Evolutionary conservation across 2,329 filamentous ascomycete species (phyloP).

Genomic region (Colletotrichum orchidophilum): DNA sequence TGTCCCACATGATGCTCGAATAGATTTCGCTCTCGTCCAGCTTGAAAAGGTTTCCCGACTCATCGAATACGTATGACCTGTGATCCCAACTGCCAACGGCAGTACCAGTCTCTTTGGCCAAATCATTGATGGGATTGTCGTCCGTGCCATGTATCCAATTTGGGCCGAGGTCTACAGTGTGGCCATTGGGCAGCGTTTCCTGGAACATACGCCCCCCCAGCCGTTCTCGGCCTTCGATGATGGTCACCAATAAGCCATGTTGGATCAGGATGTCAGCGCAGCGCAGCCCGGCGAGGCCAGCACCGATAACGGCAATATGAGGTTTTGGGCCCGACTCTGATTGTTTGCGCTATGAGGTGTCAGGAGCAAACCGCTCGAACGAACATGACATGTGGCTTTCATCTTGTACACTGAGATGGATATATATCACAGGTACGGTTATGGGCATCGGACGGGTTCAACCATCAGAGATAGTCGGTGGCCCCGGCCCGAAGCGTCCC

Average conservation of each 20-base stretch:
- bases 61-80: conserved; percentile 64
- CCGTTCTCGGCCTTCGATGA: conserved; percentile 74
- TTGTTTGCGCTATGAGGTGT: conserved; percentile 28
- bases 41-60: conserved; percentile 62
- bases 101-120: conserved; percentile 70
- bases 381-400: not conserved
- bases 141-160: conserved; percentile 84
- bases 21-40: conserved; percentile 55
- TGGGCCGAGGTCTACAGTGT: conserved; percentile 69
- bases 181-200: conserved; percentile 56
- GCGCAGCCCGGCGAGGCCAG: conserved; percentile 75
- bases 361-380: conserved; percentile 15
- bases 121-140: conserved; percentile 74
- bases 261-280: conserved; percentile 74
- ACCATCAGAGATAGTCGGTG: conserved; percentile 14
- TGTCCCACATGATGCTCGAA: conserved; percentile 70
- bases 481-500: conserved; percentile 12
- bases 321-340: conserved; percentile 46
- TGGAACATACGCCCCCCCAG: conserved; percentile 73
- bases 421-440: conserved; percentile 8
- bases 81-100: conserved; percentile 58
- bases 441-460: conserved; percentile 2
- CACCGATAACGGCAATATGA: conserved; percentile 74
- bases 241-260: conserved; percentile 72
- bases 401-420: not conserved